Evolutionary conservation across 371 early-diverging fungal species (phyloP), one percentile per base, ranked within the genome.

Genomic region (Apophysomyces trapeziformis): DNA sequence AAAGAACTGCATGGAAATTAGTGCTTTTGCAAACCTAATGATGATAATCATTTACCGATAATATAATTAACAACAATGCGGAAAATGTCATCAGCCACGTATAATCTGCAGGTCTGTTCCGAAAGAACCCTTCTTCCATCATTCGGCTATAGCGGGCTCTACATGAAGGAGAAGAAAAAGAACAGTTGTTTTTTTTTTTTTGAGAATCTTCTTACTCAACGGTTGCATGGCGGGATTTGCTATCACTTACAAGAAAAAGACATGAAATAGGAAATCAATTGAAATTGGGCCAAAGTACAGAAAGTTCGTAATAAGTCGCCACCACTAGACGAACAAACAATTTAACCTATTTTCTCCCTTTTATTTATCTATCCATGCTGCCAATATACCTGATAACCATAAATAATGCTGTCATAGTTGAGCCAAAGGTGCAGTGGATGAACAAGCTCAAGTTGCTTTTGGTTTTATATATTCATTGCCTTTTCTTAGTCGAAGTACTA

Each of bases 71-170:
- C 7, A 91, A 61, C 4, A 82, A 45, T 1, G 86, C 86, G 32
- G 91, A 87, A 43, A 93, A 74, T 36, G 92, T 69, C 56, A 96
- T 56, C 38, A 99, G 72, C 95, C 95, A 97, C 7, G 92, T 80
- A 77, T 93, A 97, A 75, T 99, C 98, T 21, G 94, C 95, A 1
- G 93, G 90, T 58, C 93, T 87, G 47, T 89, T 91, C 56, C 94
- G 86, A 77, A 92, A 97, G 61, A 93, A 94, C 0, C 95, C 96
- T 74, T 96, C 96, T 72, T 98, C 99, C 68, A 98, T 86, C 90
- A 93, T 93, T 36, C 96, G 84, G 67, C 91, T 90, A 73, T 97
- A 96, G 61, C 92, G 87, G 16, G 92, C 87, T 16, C 94, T 94
- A 67, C 56, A 58, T 46, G 57, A 21, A 57, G 46, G 38, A 58